Evolutionary conservation across 176 grass and related monocot genomes (phyloP).

Genomic region (Triticum aestivum): IWGSC_CS_RefSeq_v2.1 NC_057803.1:582953446-582953945

Average conservation of each 20-base stretch:
- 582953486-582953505: slow-evolving; percentile 86
- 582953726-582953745: slow-evolving; percentile 88
- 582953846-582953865: not conserved
- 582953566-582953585: slow-evolving; percentile 85
- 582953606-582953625: slow-evolving; percentile 21
- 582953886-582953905: slow-evolving; percentile 21
- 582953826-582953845: not conserved
- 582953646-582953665: slow-evolving; percentile 31
- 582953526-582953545: slow-evolving; percentile 80
- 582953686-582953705: slow-evolving; percentile 87
- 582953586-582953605: not conserved
- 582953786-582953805: slow-evolving; percentile 67
- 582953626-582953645: not conserved
- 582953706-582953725: slow-evolving; percentile 95
- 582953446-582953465: not conserved
- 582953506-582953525: slow-evolving; percentile 93
- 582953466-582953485: slow-evolving; percentile 19
- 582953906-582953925: slow-evolving; percentile 32
- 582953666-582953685: slow-evolving; percentile 28
- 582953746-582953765: slow-evolving; percentile 95
- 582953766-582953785: slow-evolving; percentile 95
- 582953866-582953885: slow-evolving; percentile 6
- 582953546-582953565: slow-evolving; percentile 84
- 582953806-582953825: not conserved
- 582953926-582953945: slow-evolving; percentile 90